Percentiles rank a stretch among this genome's conserved stretches.
These are phyloP conservation scores for Cryptococcus maquisensis DNA, from an alignment of 1,284 basidiomycete species.

Conservation along the genomic window DNA sequence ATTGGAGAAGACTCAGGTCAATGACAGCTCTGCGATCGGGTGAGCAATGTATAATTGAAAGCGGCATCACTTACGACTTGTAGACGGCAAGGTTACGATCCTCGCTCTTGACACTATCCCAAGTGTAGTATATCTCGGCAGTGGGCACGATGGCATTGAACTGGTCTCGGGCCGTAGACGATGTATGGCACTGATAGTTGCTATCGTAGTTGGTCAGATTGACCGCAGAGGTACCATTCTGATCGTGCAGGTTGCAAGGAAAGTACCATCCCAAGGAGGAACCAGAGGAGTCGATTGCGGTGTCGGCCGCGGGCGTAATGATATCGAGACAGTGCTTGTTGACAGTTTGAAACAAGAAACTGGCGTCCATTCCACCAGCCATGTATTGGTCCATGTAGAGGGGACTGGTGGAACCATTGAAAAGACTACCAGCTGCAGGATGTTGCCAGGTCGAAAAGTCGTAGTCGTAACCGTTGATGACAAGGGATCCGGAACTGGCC, in stretches of 20 bases:
- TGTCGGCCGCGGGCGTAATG: constrained; percentile 67
- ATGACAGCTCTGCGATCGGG: constrained; percentile 64
- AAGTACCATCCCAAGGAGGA: constrained; percentile 71
- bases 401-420: constrained; percentile 77
- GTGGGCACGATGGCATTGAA: constrained; percentile 53
- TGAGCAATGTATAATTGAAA: constrained; percentile 3
- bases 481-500: constrained; percentile 74
- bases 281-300: constrained; percentile 60
- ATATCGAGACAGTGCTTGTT: constrained; percentile 74
- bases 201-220: constrained; percentile 67
- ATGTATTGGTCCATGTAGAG: constrained; percentile 71
- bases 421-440: constrained; percentile 59
- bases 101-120: constrained; percentile 72
- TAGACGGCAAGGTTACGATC: constrained; percentile 82
- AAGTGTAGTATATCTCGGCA: constrained; percentile 89
- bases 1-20: constrained; percentile 76
- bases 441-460: constrained; percentile 83
- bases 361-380: constrained; percentile 79
- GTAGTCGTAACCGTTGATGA: constrained; percentile 91
- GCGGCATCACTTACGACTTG: constrained; percentile 62
- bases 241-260: constrained; percentile 84
- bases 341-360: constrained; percentile 89
- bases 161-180: constrained; percentile 55
- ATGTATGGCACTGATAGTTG: constrained; percentile 67
- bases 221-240: constrained; percentile 60